Evolutionary conservation across 805 yeast genomes (phyloP).

Genomic region (Hanseniaspora lachancei): DNA sequence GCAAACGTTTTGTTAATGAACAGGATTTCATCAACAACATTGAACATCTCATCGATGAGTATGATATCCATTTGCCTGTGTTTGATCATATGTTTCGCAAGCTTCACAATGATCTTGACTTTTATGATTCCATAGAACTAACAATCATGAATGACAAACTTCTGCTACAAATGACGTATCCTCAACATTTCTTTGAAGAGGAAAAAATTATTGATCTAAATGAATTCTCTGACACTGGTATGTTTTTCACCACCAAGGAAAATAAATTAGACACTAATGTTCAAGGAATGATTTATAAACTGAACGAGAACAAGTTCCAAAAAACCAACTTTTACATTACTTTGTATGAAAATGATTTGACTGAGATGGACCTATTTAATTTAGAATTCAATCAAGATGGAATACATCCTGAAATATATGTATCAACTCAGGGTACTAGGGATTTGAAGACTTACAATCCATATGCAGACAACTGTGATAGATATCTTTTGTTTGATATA

Average conservation of each 20-base stretch:
- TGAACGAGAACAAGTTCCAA: neutral
- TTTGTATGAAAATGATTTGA: neutral
- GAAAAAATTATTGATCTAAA: neutral
- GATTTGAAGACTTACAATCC: neutral
- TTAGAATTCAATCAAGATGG: slow-evolving; percentile 24
- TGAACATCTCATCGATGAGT: neutral
- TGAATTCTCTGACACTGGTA: neutral
- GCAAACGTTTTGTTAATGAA: neutral
- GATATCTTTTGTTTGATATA: slow-evolving; percentile 32
- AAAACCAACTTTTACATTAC: slow-evolving; percentile 3
- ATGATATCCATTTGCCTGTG: neutral
- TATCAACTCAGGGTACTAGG: slow-evolving; percentile 15
- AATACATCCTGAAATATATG: slow-evolving; percentile 28
- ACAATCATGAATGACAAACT: neutral
- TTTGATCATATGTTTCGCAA: neutral
- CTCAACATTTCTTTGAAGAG: neutral
- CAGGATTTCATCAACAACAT: neutral
- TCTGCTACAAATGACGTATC: neutral
- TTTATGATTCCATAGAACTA: neutral
- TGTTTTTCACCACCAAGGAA: neutral
- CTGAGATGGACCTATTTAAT: neutral
- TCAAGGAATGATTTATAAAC: slow-evolving; percentile 1
- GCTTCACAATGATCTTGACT: neutral
- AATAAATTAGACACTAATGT: neutral
- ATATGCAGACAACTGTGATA: slow-evolving; percentile 27